Conservation (phyloP, 192 early-diverging fungal genomes). For the Rhizoclosmatium globosum region DNA sequence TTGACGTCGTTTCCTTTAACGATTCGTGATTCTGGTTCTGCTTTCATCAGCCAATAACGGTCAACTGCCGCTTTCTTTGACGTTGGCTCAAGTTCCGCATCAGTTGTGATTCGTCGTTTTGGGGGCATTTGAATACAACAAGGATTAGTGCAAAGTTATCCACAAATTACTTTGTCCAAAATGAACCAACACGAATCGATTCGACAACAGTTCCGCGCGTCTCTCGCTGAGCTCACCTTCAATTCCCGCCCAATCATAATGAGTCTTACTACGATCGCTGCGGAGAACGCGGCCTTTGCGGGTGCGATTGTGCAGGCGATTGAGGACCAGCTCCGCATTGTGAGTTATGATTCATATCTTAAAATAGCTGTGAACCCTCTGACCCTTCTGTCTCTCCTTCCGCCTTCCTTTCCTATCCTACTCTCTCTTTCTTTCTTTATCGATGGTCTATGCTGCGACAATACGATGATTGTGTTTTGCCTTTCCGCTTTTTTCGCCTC, state of each 20-base stretch:
- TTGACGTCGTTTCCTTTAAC: slow-evolving; percentile 72
- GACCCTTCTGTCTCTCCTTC: not conserved
- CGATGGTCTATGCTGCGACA: not conserved
- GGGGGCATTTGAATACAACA: not conserved
- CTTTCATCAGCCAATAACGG: slow-evolving; percentile 83
- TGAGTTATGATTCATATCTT: slow-evolving; percentile 42
- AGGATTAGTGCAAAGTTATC: not conserved
- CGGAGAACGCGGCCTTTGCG: slow-evolving; percentile 72
- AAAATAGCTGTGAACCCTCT: not conserved
- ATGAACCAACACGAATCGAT: slow-evolving; percentile 39
- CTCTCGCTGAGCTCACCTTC: slow-evolving; percentile 84
- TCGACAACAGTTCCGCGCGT: slow-evolving; percentile 66
- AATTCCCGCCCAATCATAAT: slow-evolving; percentile 95
- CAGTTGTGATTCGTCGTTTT: not conserved
- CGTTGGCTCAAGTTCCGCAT: not conserved
- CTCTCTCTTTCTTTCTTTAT: not conserved
- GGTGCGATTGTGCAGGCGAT: slow-evolving; percentile 82
- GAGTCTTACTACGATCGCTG: slow-evolving; percentile 85
- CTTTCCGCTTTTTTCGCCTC: not conserved
- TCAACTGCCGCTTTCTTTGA: not conserved
- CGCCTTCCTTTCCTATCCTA: not conserved
- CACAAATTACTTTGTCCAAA: not conserved
- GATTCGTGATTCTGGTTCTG: slow-evolving; percentile 77
- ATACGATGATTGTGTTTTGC: slow-evolving; percentile 9
- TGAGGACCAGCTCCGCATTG: slow-evolving; percentile 63